phyloP scores from a whole-genome alignment of 140 eudicot genomes.

The Oenanthe javanica region DNA sequence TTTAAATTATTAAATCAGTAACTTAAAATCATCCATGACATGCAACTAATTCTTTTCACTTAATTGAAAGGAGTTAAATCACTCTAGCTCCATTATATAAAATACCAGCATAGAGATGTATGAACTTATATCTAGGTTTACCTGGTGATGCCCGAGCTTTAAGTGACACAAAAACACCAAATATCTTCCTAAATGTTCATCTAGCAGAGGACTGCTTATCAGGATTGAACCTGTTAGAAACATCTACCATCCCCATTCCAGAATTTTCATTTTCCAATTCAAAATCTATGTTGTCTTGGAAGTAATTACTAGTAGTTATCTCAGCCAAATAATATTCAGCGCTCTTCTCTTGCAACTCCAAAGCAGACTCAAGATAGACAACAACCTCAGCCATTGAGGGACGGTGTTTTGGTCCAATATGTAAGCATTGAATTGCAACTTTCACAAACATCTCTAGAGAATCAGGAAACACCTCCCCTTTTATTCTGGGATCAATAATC shows the following conservation, averaged over 20 bases:
- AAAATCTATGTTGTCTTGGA: not conserved
- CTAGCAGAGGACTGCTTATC: not conserved
- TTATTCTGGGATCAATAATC: not conserved
- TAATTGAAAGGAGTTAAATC: no score
- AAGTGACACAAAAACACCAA: not conserved
- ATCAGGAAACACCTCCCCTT: not conserved
- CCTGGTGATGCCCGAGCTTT: not conserved
- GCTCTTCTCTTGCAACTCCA: slow-evolving; percentile 3
- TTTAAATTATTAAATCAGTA: no score
- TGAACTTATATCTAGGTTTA: not conserved
- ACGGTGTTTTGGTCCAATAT: not conserved
- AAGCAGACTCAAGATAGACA: not conserved
- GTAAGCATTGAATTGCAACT: not conserved
- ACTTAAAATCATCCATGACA: no score
- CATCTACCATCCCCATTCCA: not conserved
- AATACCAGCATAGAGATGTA: not conserved
- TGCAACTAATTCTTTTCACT: no score
- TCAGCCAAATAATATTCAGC: not conserved
- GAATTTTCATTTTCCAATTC: not conserved
- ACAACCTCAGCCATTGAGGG: slow-evolving; percentile 10
- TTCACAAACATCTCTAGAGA: no score
- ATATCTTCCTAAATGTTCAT: not conserved
- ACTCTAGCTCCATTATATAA: not conserved
- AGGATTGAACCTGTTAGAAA: not conserved
- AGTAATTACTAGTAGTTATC: not conserved